phyloP scores from a whole-genome alignment of 2,329 filamentous ascomycete genomes.

The Geosmithia putterillii region DNA sequence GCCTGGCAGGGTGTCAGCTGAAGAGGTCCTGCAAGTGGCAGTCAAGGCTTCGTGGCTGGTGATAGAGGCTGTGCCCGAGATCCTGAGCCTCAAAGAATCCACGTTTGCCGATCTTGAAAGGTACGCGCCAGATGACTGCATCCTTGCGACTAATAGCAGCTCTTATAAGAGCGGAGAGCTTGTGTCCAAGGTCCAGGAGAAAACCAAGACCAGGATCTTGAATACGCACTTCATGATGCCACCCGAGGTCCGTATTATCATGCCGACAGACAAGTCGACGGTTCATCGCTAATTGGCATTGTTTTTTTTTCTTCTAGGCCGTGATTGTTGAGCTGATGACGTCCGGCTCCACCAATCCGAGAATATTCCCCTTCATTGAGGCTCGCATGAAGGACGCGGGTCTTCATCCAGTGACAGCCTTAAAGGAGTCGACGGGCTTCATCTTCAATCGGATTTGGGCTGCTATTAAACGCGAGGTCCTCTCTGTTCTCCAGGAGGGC shows the following conservation, averaged over 20 bases:
- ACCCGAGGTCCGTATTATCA: constrained; percentile 24
- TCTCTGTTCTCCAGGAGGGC: constrained; percentile 35
- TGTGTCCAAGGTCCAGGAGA: constrained; percentile 24
- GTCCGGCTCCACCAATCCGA: constrained; percentile 24
- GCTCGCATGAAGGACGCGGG: constrained; percentile 24
- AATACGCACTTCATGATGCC: constrained; percentile 43
- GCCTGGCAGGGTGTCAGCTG: constrained; percentile 14
- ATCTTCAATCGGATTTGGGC: constrained; percentile 46
- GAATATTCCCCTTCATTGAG: constrained; percentile 31
- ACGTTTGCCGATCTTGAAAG: constrained; percentile 33
- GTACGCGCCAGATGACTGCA: constrained; percentile 27
- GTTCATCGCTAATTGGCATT: no score
- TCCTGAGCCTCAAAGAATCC: constrained; percentile 31
- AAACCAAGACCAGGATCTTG: constrained; percentile 23
- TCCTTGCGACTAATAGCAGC: constrained; percentile 37
- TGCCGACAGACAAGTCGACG: no score
- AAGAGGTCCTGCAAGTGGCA: constrained; percentile 23
- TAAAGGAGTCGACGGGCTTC: constrained; percentile 37
- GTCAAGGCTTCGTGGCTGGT: constrained; percentile 37
- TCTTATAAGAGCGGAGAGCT: constrained; percentile 38
- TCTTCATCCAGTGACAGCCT: constrained; percentile 25
- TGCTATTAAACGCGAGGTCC: constrained; percentile 37
- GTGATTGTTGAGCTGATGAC: constrained; percentile 46
- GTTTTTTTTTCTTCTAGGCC: no score
- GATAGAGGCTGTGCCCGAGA: constrained; percentile 41